phyloP scores from a whole-genome alignment of 1,284 basidiomycete genomes.

The Phylloporus sp. region DNA sequence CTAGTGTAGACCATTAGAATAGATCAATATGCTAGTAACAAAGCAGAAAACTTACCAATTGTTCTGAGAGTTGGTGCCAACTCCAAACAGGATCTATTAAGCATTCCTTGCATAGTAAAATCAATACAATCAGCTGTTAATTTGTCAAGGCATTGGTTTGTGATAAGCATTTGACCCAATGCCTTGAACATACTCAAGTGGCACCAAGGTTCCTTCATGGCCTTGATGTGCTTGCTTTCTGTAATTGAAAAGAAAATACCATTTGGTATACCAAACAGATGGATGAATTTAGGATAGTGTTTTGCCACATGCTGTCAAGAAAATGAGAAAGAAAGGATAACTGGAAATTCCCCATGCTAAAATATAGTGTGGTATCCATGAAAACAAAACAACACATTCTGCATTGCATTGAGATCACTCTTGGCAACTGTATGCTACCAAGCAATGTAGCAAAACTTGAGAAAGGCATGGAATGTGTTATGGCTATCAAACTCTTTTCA shows the following conservation, averaged over 20 bases:
- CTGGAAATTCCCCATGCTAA: background rate
- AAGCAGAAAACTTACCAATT: background rate
- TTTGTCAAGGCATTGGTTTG: background rate
- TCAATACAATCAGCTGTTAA: background rate
- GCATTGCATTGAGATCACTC: background rate
- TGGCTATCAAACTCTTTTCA: too few relatives aligned
- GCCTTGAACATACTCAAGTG: background rate
- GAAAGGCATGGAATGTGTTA: background rate
- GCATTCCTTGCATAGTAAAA: background rate
- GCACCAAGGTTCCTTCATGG: background rate
- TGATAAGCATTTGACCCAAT: background rate
- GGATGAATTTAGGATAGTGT: background rate
- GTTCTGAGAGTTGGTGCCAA: background rate
- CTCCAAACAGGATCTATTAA: background rate
- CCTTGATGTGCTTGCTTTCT: background rate
- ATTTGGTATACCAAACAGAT: background rate
- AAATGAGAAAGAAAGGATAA: background rate
- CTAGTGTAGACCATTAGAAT: background rate
- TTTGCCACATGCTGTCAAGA: background rate
- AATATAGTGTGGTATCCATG: background rate
- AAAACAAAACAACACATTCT: background rate
- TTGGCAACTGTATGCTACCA: background rate
- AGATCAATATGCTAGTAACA: background rate
- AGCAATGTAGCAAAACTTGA: background rate
- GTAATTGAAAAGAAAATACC: background rate